Evolutionary conservation across 306 rosid species (phyloP), one percentile per base, ranked within the genome.

Genomic region (Cajanus cajan): DNA sequence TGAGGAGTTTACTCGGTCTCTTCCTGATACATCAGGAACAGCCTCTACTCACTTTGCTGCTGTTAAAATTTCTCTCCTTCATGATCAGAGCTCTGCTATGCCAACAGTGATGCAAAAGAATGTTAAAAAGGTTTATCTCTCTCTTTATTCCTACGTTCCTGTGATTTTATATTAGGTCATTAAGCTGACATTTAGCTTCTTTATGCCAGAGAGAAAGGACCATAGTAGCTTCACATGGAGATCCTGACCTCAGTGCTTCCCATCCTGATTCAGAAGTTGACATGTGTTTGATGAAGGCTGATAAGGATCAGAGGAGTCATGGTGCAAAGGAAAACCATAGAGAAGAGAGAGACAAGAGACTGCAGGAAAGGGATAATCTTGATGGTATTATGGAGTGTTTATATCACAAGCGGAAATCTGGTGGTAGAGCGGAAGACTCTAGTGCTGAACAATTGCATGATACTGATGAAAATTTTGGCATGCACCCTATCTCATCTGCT

Each of bases 1-100:
- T 71, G 88, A 69, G 41, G 98, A 93, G 87, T 87, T 95, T 67
- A 90, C 96, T 48, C 99, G 91, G 86, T 95, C 93, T 84, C 92
- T 95, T 85, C 99, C 98, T 0, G 98, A 93, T 57, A 70, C 90
- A 43, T 86, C 97, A 57, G 96, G 78, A 78, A 15, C 98, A 54
- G 89, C 90, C 54, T 83, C 96, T 61, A 76, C 72, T 41, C 90
- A n/a, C n/a, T n/a, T n/a, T n/a, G n/a, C n/a, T n/a, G n/a, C n/a
- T n/a, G n/a, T n/a, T n/a, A n/a, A 82, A 76, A 91, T 85, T 78
- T 85, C 88, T 68, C 50, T 91, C 73, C 92, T 89, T 50, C 98
- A 90, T 36, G 97, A 95, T 82, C 89, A 90, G 90, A 87, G 72
- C 85, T 89, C 97, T 61, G 89, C 94, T 45, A 86, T 96, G 88